Base-by-base conservation (phyloP, 2,329 filamentous ascomycete species). In the Sarocladiaceae sp. region DNA sequence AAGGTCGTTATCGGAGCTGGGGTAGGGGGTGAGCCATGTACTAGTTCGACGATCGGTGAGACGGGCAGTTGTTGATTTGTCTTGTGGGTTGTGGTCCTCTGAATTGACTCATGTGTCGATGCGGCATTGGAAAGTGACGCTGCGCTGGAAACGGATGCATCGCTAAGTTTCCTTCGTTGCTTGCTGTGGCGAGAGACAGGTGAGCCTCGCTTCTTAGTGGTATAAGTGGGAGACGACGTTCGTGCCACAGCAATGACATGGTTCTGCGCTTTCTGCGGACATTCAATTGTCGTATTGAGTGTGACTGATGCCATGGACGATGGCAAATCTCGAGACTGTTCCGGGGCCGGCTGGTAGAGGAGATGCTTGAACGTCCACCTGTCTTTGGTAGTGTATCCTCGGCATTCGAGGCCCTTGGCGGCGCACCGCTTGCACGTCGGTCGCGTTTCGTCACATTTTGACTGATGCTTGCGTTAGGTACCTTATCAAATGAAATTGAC, bases 351-450 rank as follows among this genome's bases (percentile, higher is more conserved):
- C 0, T 63, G 59, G n/a, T 22, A 25, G 25, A 46, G 10, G 50
- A 72, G 69, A 52, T 73, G 67, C 40, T 72, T 73, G 55, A 69
- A 71, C 0, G 70, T 72, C 70, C 70, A 73, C 33, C 66, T 68
- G 40, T 72, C 63, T 18, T 65, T 64, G 20, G 57, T 57, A 56
- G 58, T 58, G 17, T 65, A 65, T 3, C 63, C 63, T 2, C 58
- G 61, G 35, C 63, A 65, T 13, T 57, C 58, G 15, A 64, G 57
- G 4, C 63, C 63, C 31, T 65, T 65, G 2, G 57, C 56, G 10
- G 57, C 53, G 52, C 63, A 65, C 44, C 57, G 58, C 11, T 58
- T 52, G 47, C 63, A 65, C 25, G 59, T 59, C 2, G 63, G 63
- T 40, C 61, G 61, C 36, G 62, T 59, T 48, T 65, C 63, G 35